Conservation (phyloP, 768 basidiomycete genomes). For the Gloeopeniophorella convolvens region DNA sequence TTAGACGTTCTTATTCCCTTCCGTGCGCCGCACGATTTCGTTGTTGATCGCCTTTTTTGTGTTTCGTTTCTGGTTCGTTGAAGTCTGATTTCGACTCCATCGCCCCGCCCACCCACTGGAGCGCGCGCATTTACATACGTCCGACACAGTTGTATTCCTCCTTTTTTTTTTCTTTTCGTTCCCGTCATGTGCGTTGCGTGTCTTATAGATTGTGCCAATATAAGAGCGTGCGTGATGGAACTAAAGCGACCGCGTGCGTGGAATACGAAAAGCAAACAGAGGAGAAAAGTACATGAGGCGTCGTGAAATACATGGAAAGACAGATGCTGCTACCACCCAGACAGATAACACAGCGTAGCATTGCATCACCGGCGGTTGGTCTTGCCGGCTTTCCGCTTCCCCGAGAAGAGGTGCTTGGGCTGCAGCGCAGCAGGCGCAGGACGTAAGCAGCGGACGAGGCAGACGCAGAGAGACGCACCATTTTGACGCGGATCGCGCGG, state of each 20-base stretch:
- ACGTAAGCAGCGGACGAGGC: conserved; percentile 1
- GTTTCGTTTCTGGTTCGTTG: too few species aligned
- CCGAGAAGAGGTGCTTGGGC: conserved; percentile 84
- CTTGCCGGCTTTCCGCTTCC: conserved; percentile 82
- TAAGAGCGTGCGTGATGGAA: not conserved
- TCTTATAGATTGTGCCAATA: conserved; percentile 5
- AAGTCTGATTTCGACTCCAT: too few species aligned
- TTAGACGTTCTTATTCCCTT: conserved; percentile 11
- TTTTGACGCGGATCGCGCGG: conserved; percentile 73
- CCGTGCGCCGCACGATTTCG: conserved; percentile 9
- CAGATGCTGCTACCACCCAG: not conserved
- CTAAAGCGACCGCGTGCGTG: not conserved
- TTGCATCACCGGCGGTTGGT: conserved; percentile 69
- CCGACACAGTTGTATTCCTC: not conserved
- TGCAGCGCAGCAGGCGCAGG: conserved; percentile 27
- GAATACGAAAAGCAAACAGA: not conserved
- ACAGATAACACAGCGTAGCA: too few species aligned
- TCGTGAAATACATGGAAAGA: not conserved
- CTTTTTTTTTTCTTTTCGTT: too few species aligned
- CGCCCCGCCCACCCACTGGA: too few species aligned
- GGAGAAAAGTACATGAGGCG: not conserved
- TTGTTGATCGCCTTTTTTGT: not conserved
- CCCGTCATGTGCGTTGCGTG: conserved; percentile 5
- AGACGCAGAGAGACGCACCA: conserved; percentile 43
- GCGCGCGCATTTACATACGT: too few species aligned